phyloP scores from a whole-genome alignment of 805 yeast genomes.

The Wickerhamomyces kurtzmanii region DNA sequence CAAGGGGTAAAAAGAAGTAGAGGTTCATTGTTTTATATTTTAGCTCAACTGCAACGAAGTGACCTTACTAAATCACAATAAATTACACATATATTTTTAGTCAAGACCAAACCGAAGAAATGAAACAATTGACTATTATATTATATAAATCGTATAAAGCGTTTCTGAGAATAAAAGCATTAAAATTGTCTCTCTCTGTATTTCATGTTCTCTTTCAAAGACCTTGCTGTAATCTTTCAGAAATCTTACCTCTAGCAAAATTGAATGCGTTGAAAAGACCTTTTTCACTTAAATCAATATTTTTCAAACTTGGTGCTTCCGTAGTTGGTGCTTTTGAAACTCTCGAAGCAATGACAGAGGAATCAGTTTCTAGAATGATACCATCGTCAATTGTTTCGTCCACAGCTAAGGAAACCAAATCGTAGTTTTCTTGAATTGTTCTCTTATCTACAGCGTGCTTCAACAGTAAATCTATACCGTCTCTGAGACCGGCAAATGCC shows the following conservation, averaged over 20 bases:
- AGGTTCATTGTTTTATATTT: no score
- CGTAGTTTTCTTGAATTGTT: conserved; percentile 73
- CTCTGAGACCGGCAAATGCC: conserved; percentile 67
- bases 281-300: conserved; percentile 61
- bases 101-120: no score
- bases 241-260: conserved; percentile 69
- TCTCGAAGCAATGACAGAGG: conserved; percentile 78
- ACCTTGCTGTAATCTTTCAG: conserved; percentile 39
- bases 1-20: conserved; percentile 17
- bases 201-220: conserved; percentile 11
- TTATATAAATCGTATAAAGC: background rate
- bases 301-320: conserved; percentile 47
- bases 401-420: conserved; percentile 73
- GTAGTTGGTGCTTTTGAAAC: conserved; percentile 80
- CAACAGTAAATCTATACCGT: conserved; percentile 71
- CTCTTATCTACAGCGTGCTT: conserved; percentile 64
- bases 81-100: no score
- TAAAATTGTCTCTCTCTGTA: background rate
- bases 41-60: no score
- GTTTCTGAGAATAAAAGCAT: background rate
- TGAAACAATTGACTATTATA: background rate
- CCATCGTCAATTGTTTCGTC: conserved; percentile 96
- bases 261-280: conserved; percentile 80
- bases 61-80: no score
- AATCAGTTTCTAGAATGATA: conserved; percentile 81